Evolutionary conservation across 2,329 filamentous ascomycete species (phyloP).

Genomic region (Coleophoma eucalyptorum): DNA sequence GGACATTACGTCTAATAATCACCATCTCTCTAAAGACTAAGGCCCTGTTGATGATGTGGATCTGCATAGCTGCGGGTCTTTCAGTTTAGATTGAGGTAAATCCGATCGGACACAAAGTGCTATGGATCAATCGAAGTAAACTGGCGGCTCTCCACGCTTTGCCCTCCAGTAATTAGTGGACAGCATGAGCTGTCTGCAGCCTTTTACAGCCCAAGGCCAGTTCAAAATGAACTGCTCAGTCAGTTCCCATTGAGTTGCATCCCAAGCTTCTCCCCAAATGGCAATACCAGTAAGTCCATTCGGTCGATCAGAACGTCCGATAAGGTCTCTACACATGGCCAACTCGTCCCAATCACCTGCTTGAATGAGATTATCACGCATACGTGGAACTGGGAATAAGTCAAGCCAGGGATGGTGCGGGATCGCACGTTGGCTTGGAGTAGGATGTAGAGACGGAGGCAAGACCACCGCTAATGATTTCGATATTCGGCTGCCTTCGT

Average conservation of each 20-base stretch:
- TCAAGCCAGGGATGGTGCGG: constrained; percentile 33
- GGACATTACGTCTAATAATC: too few species aligned
- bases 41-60: too few species aligned
- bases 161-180: constrained; percentile 31
- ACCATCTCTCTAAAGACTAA: too few species aligned
- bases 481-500: not conserved
- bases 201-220: constrained; percentile 31
- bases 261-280: constrained; percentile 34
- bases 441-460: constrained; percentile 5
- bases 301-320: constrained; percentile 7
- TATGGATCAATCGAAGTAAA: not conserved
- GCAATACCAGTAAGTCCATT: constrained; percentile 25
- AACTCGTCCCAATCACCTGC: constrained; percentile 14
- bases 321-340: constrained; percentile 15
- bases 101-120: too few species aligned
- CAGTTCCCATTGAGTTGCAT: constrained; percentile 31
- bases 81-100: too few species aligned
- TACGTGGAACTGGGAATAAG: constrained; percentile 27
- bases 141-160: constrained; percentile 25
- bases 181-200: constrained; percentile 26
- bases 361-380: constrained; percentile 30
- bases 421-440: constrained; percentile 18
- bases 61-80: too few species aligned
- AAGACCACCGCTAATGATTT: not conserved
- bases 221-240: constrained; percentile 29